Base-by-base conservation (phyloP, 805 yeast genomes). In the Metschnikowia proteae region DNA sequence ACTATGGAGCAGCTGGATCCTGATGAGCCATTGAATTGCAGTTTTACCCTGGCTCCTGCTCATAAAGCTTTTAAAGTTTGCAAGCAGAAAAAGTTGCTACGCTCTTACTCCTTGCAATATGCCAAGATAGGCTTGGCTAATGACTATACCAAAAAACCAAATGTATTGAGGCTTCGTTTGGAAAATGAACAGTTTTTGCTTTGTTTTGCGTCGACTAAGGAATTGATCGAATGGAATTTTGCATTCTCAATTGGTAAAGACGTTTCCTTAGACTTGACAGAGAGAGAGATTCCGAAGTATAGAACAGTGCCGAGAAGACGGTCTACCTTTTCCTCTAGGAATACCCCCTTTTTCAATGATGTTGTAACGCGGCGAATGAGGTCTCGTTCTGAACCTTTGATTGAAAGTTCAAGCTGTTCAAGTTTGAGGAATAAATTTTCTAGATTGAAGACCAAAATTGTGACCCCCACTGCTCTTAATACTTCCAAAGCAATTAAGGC, bases 161-260 rank as follows among this genome's bases (percentile, higher is more conserved):
- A 82, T 60, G 88, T 84, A 4, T 65, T 90, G 35, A 70, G 99
- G 43, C 57, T 92, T 13, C 78, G 99, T 22, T 78, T 85, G 33
- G 98, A 92, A 66, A 79, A 84, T 35, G 90, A 88, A 64, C 98
- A 92, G 64, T 76, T 88, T 52, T 63, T 92, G 37, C 55, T 92
- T 2, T 82, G 80, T 48, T 88, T 88, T 58, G 64, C 78, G 1
- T 72, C 76, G 37, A 76, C 84, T 3, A 81, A 80, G 57, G 84
- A 81, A 33, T 76, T 89, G 75, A 80, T 92, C 45, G 80, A 79
- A 36, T 92, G 97, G 97, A 78, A 88, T 50, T 75, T 80, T 59
- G 83, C 82, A 39, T 51, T 94, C 13, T 80, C 81, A 47, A 78
- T 83, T 8, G 97, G 94, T 0, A 84, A 84, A 44, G 94, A 87